phyloP scores from a whole-genome alignment of 177 flowering plant genomes.

The Vitis hybrid region DNA sequence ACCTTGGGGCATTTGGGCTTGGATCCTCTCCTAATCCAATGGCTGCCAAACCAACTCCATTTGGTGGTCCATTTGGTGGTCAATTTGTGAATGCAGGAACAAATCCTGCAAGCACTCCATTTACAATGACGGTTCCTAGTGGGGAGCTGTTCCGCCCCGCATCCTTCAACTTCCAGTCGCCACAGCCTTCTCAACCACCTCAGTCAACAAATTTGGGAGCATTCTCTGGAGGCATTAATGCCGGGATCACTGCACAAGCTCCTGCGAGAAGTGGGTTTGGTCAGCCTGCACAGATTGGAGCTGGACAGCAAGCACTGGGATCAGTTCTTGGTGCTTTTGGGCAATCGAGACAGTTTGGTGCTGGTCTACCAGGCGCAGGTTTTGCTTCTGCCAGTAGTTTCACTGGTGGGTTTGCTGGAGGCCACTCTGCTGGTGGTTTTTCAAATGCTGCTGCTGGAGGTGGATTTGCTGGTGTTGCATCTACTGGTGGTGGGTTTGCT shows the following conservation, averaged over 20 bases:
- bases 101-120: conserved; percentile 36
- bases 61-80: conserved; percentile 87
- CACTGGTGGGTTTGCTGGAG: conserved; percentile 42
- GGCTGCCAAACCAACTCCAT: conserved; percentile 63
- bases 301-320: conserved; percentile 89
- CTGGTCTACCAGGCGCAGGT: conserved; percentile 51
- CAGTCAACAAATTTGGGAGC: conserved; percentile 33
- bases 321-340: conserved; percentile 96
- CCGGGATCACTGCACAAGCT: conserved; percentile 31
- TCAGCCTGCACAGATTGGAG: conserved; percentile 70
- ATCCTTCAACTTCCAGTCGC: conserved; percentile 63
- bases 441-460: conserved; percentile 40
- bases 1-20: conserved; percentile 69
- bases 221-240: conserved; percentile 55
- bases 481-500: conserved; percentile 51
- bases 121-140: conserved; percentile 44
- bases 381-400: conserved; percentile 40
- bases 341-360: conserved; percentile 89
- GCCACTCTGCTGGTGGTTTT: conserved; percentile 43
- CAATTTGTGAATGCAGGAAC: conserved; percentile 35
- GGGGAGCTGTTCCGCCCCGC: conserved; percentile 88
- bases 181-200: conserved; percentile 47
- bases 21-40: conserved; percentile 53
- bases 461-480: conserved; percentile 51
- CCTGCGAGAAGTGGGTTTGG: conserved; percentile 70